Conservation (phyloP, 1,284 basidiomycete species). For the Mycena citricolor region DNA sequence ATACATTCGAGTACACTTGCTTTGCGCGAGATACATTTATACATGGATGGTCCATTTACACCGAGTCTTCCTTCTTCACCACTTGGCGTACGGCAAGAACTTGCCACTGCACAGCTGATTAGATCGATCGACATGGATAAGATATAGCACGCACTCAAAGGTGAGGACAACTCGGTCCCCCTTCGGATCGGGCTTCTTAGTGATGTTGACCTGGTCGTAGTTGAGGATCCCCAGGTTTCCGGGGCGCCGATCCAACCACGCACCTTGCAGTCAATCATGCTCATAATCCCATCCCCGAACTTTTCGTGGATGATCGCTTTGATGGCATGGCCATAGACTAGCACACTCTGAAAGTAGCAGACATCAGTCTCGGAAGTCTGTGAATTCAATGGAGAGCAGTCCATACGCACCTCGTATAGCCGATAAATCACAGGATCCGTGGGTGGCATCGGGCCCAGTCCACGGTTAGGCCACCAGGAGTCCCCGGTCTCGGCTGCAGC, state of each 20-base stretch:
- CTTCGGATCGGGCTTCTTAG: slow-evolving; percentile 76
- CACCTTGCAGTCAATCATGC: slow-evolving; percentile 83
- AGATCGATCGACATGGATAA: too few relatives aligned
- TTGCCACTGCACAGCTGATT: slow-evolving; percentile 54
- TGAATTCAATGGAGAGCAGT: neutral
- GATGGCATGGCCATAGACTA: slow-evolving; percentile 82
- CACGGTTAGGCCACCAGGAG: slow-evolving; percentile 75
- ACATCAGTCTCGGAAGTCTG: neutral
- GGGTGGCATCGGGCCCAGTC: slow-evolving; percentile 65
- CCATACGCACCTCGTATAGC: slow-evolving; percentile 68
- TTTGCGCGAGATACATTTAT: too few relatives aligned
- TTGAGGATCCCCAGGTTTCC: too few relatives aligned
- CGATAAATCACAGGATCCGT: slow-evolving; percentile 84
- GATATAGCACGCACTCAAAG: slow-evolving; percentile 64
- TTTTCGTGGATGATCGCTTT: slow-evolving; percentile 39
- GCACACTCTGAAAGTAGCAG: slow-evolving; percentile 47
- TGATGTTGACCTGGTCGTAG: slow-evolving; percentile 57
- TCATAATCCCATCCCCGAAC: slow-evolving; percentile 93
- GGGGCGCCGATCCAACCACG: too few relatives aligned
- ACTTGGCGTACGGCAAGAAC: slow-evolving; percentile 70
- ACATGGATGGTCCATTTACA: too few relatives aligned
- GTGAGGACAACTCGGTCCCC: slow-evolving; percentile 83
- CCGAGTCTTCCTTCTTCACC: slow-evolving; percentile 53
- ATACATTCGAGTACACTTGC: too few relatives aligned
- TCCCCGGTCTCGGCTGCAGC: slow-evolving; percentile 55